Base-by-base conservation (phyloP, 805 yeast species). In the Candida patagonica region DNA sequence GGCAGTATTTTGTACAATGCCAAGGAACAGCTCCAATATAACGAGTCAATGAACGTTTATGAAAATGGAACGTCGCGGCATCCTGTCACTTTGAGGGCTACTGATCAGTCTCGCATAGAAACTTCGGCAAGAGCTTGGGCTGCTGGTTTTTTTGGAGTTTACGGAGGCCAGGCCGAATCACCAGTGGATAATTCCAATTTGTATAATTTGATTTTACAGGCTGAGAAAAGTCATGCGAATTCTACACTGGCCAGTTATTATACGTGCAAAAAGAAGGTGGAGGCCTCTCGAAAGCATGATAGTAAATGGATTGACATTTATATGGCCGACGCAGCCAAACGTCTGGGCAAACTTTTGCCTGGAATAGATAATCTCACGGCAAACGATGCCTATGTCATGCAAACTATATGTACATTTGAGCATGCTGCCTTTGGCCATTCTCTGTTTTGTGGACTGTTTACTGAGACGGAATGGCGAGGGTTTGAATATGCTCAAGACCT, bases 401-500 rank as follows among this genome's bases (percentile, higher is more conserved):
- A 80, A 51, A 63, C 67, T 9, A 69, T 76, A 61, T 83, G 94
- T 61, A 87, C 84, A 2, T 84, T 68, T 55, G 94, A 84, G 59
- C 60, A 81, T 33, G 82, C 81, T 41, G 81, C 75, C 7, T 67
- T 66, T 42, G 94, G 92, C 7, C 56, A 60, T 40, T 80, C 92
- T 12, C 68, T 70, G 25, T 74, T 82, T 46, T 83, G 94, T 59
- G 67, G 68, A 27, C 66, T 80, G 24, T 76, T 84, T 61, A 78
- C 85, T 30, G 69, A 69, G 49, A 76, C 76, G 19, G 89, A 83
- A 45, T 78, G 75, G 65, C 60, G 79, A 38, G 72, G 70, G 26
- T 71, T 69, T 49, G 76, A 76, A 37, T 85, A 83, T 59, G 63
- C 68, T 16, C 64, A 65, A 22, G 88, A 82, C 46, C 61, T 80